phyloP scores from a whole-genome alignment of 2,329 filamentous ascomycete genomes.

The Pseudopithomyces maydicus region DNA sequence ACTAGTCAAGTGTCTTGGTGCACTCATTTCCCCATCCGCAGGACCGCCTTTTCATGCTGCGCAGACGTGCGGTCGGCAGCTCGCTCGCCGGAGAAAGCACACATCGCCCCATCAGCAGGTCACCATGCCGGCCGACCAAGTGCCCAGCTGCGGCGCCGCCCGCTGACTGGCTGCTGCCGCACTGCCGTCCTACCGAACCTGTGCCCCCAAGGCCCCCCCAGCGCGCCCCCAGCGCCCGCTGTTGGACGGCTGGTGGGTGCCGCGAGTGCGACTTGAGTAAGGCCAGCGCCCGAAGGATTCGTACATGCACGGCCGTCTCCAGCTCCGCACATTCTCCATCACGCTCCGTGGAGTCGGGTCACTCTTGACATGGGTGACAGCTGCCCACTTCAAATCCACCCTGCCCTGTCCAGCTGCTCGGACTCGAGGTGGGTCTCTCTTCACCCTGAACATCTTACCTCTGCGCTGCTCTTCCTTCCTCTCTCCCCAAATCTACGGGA shows the following conservation, averaged over 20 bases:
- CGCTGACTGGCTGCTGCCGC: conserved; percentile 7
- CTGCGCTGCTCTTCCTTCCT: not conserved
- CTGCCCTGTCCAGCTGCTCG: conserved; percentile 10
- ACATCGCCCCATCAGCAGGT: conserved; percentile 8
- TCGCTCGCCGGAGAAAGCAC: not conserved
- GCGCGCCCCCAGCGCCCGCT: not conserved
- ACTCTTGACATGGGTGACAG: conserved; percentile 14
- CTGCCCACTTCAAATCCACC: conserved; percentile 4
- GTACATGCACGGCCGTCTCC: conserved; percentile 5
- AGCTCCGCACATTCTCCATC: conserved; percentile 8
- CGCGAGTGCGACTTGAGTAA: not conserved
- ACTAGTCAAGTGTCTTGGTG: not conserved
- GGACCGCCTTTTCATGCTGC: not conserved
- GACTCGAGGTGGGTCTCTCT: conserved; percentile 8
- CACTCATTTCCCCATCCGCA: not conserved
- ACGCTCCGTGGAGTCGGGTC: conserved; percentile 16
- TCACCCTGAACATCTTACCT: not conserved
- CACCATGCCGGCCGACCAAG: not conserved
- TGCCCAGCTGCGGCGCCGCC: conserved; percentile 1
- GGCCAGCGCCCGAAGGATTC: conserved; percentile 8
- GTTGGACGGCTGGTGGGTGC: not conserved
- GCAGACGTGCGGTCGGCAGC: not conserved
- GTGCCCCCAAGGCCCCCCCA: not conserved
- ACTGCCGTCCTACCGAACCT: conserved; percentile 10
- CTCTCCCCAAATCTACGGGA: not conserved